Conservation (phyloP, 805 yeast species). For the Zygotorulaspora sp. region DNA sequence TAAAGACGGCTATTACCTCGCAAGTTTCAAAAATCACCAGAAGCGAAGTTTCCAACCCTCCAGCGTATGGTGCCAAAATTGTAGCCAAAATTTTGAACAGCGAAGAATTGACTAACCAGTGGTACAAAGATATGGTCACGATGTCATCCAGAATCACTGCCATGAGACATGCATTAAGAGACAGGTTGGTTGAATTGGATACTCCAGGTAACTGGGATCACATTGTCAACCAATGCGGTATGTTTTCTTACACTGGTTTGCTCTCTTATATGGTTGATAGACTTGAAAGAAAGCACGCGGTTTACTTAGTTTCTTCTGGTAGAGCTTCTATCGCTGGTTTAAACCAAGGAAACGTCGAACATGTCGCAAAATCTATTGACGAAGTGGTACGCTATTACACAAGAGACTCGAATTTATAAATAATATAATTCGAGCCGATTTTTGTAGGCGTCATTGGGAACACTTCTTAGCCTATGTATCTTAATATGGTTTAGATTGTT, state of each 20-base stretch:
- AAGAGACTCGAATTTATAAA: slow-evolving; percentile 33
- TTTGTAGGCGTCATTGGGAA: too few relatives aligned
- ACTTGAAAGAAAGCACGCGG: slow-evolving; percentile 71
- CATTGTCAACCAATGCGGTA: slow-evolving; percentile 85
- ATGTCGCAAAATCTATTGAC: slow-evolving; percentile 78
- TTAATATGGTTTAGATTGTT: too few relatives aligned
- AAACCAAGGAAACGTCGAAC: slow-evolving; percentile 68
- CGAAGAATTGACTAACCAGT: slow-evolving; percentile 64
- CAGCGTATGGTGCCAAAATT: slow-evolving; percentile 91
- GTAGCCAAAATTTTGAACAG: slow-evolving; percentile 70
- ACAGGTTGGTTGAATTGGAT: slow-evolving; percentile 51
- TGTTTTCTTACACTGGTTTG: slow-evolving; percentile 94
- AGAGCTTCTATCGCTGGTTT: slow-evolving; percentile 93
- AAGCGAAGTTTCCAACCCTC: slow-evolving; percentile 88
- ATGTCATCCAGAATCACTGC: slow-evolving; percentile 80
- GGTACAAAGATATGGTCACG: slow-evolving; percentile 78
- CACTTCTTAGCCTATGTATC: too few relatives aligned
- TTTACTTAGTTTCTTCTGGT: slow-evolving; percentile 78
- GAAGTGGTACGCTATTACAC: slow-evolving; percentile 55
- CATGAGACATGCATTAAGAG: slow-evolving; percentile 71
- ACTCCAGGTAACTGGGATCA: slow-evolving; percentile 95
- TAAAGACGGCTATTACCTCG: slow-evolving; percentile 57
- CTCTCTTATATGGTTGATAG: slow-evolving; percentile 68
- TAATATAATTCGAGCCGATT: too few relatives aligned
- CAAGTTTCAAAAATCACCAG: slow-evolving; percentile 75